Evolutionary conservation across 2,329 filamentous ascomycete genomes (phyloP).

Genomic region (Bipolaris oryzae): DNA sequence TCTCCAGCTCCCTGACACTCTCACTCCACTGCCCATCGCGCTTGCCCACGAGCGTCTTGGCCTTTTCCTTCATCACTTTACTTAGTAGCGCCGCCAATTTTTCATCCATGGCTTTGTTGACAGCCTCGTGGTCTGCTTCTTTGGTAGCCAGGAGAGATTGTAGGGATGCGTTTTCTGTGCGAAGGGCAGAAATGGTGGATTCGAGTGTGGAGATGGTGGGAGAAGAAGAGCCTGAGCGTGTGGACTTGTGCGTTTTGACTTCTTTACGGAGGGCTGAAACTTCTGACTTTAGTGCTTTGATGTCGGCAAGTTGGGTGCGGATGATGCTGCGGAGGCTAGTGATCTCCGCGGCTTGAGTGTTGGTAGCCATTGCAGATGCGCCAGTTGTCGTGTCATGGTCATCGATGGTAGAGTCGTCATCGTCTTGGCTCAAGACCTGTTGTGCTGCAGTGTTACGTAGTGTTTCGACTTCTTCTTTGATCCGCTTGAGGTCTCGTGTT

Average conservation of each 20-base stretch:
- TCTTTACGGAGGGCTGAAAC: slow-evolving; percentile 20
- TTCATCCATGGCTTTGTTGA: slow-evolving; percentile 45
- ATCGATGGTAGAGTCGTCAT: slow-evolving; percentile 10
- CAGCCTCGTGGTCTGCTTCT: slow-evolving; percentile 33
- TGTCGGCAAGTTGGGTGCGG: slow-evolving; percentile 31
- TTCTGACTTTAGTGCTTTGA: slow-evolving; percentile 35
- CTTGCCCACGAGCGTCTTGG: slow-evolving; percentile 37
- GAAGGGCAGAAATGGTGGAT: slow-evolving; percentile 18
- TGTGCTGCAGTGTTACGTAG: slow-evolving; percentile 23
- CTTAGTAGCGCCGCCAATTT: slow-evolving; percentile 36
- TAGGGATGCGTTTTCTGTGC: slow-evolving; percentile 28
- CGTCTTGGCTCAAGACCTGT: slow-evolving; percentile 18
- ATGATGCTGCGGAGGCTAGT: slow-evolving; percentile 34
- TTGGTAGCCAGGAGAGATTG: slow-evolving; percentile 26
- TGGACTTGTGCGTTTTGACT: slow-evolving; percentile 26
- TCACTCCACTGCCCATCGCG: slow-evolving; percentile 45
- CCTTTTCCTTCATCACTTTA: slow-evolving; percentile 40
- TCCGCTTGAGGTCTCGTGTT: slow-evolving; percentile 34
- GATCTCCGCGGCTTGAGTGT: slow-evolving; percentile 36
- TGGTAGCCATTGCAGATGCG: slow-evolving; percentile 10
- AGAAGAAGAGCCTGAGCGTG: slow-evolving; percentile 23
- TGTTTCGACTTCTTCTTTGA: slow-evolving; percentile 28
- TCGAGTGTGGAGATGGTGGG: slow-evolving; percentile 3
- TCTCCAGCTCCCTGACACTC: slow-evolving; percentile 26
- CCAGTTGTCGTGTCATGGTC: slow-evolving; percentile 12